Evolutionary conservation across 106 monocot species (phyloP).

Genomic region (Apostasia ramifera): DNA sequence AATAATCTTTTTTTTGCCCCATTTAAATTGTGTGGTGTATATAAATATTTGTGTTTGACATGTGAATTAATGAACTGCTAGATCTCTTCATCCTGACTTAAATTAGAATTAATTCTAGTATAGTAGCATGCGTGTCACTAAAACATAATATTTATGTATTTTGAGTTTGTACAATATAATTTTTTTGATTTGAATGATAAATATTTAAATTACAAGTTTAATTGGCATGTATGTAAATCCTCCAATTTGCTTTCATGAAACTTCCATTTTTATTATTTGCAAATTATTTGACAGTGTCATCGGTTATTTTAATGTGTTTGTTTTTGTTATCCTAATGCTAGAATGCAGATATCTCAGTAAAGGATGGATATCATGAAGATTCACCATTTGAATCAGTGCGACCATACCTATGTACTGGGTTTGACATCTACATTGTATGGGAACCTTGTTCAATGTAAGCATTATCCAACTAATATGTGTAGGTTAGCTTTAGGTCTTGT

Average conservation of each 20-base stretch:
- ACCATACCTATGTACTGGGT: slow-evolving; percentile 92
- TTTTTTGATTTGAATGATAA: too few species aligned
- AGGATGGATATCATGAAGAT: slow-evolving; percentile 10
- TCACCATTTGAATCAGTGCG: slow-evolving; percentile 31
- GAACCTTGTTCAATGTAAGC: slow-evolving; percentile 95
- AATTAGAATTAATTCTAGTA: too few species aligned
- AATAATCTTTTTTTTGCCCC: too few species aligned
- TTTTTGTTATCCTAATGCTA: slow-evolving; percentile 6
- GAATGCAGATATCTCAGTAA: slow-evolving; percentile 10
- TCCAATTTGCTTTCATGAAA: background rate
- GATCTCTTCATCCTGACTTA: too few species aligned
- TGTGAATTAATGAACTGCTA: too few species aligned
- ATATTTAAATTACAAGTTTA: too few species aligned
- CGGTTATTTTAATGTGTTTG: background rate
- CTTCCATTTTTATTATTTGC: background rate
- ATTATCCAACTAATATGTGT: background rate
- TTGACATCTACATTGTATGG: slow-evolving; percentile 80
- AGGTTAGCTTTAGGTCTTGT: background rate
- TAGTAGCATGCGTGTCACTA: too few species aligned
- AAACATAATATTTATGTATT: too few species aligned
- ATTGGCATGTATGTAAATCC: too few species aligned
- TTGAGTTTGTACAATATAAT: too few species aligned
- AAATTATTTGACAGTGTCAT: background rate
- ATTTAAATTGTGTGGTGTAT: too few species aligned
- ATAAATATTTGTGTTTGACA: too few species aligned